A percentile compares a stretch with the other conserved stretches of the same genome.
Conservation (phyloP, 2,329 filamentous ascomycete genomes). For the Aurifilum marmelostoma region DNA sequence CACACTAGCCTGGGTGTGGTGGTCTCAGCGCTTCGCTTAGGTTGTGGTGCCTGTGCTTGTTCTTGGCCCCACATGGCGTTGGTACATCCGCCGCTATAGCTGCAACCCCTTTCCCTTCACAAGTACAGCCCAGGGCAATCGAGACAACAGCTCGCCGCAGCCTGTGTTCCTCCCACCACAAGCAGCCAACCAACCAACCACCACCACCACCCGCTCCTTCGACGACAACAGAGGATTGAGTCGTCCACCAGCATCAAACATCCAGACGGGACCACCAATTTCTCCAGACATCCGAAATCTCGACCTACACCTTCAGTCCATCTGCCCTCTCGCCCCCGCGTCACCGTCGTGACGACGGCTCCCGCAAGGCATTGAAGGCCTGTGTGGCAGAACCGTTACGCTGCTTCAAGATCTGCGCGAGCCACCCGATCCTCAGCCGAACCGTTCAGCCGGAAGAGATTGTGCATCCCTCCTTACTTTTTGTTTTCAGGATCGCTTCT, state of each 20-base stretch:
- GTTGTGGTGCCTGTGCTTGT: conserved; percentile 3
- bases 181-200: neutral
- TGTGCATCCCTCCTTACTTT: neutral
- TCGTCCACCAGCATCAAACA: neutral
- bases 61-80: conserved; percentile 6
- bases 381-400: conserved; percentile 19
- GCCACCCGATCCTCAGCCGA: conserved; percentile 16
- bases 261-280: neutral
- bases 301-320: neutral
- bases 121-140: neutral
- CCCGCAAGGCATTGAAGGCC: conserved; percentile 21
- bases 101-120: conserved; percentile 17
- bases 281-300: neutral
- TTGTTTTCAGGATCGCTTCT: neutral
- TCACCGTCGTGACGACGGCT: conserved; percentile 4
- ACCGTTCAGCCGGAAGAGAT: neutral
- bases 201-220: neutral
- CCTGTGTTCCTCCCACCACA: neutral
- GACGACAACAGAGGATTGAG: neutral
- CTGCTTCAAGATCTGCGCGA: conserved; percentile 22
- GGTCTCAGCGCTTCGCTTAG: conserved; percentile 7
- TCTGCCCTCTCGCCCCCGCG: neutral
- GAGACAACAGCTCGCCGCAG: conserved; percentile 1
- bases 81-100: conserved; percentile 13
- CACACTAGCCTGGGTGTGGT: neutral